Evolutionary conservation across 176 grass and related monocot genomes (phyloP), one percentile per base, ranked within the genome.

Genomic region (Pharus latifolius): DNA sequence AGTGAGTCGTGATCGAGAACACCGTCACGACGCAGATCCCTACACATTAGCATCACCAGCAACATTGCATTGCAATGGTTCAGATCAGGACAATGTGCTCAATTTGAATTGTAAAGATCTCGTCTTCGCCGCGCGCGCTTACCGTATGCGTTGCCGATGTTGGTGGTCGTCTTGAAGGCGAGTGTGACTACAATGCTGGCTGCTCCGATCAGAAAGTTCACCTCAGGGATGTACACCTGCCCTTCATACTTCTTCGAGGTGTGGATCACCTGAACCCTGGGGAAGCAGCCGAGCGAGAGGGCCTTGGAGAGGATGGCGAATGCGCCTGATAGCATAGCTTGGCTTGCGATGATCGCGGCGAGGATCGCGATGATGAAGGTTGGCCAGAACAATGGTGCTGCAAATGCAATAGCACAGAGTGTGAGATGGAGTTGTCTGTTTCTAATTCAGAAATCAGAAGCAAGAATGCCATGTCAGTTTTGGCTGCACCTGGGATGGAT

Each of bases 191-290:
- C 35, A 34, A 86, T 53, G 49, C 92, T 86, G 3, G 85, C 88
- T 25, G 91, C 25, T 13, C 90, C 77, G 67, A 91, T 87, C 57
- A 91, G 49, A 62, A 91, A 96, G 49, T 91, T 91, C 75, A 96
- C 86, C 67, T 96, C 88, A 10, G 88, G 92, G 51, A 91, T 88
- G 72, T 91, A 92, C 20, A 96, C 84, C 49, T 96, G 92, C 10
- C 92, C 92, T 73, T 86, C 85, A 18, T 89, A 80, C 49, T 82
- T 75, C 65, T 69, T 66, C 0, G 92, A 96, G 44, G 92, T 96
- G 60, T 96, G 88, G 50, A 96, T 64, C 55, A 92, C 88, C 20
- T 66, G 67, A 3, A 96, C 92, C 66, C 82, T 74, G 7, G 92
- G 88, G 56, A 96, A 76, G 77, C 88, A 96, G 1, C 85, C 92